Conservation (phyloP, 169 alveolate species). For the Cryptosporidium viatorum region DNA sequence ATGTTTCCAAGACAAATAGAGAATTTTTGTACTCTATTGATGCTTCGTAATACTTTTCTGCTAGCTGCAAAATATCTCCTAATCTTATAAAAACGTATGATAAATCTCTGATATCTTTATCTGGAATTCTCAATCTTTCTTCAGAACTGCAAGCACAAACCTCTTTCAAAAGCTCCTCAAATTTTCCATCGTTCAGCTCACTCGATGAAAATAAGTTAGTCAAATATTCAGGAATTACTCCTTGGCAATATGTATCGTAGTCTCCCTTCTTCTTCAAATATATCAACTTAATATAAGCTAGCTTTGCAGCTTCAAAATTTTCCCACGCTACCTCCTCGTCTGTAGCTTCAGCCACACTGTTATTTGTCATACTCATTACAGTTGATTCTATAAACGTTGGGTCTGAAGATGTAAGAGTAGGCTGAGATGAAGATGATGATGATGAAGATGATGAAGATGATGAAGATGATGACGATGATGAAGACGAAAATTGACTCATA, state of each 20-base stretch:
- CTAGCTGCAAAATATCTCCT: slow-evolving; percentile 63
- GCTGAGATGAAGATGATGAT: background rate
- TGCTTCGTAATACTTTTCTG: slow-evolving; percentile 65
- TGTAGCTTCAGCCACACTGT: slow-evolving; percentile 4
- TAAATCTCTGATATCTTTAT: slow-evolving; percentile 57
- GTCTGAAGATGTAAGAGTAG: background rate
- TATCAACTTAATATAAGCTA: slow-evolving; percentile 58
- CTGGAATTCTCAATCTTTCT: slow-evolving; percentile 42
- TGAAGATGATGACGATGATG: slow-evolving; percentile 1
- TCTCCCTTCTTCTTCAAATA: slow-evolving; percentile 28
- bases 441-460: slow-evolving; percentile 22
- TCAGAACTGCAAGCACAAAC: slow-evolving; percentile 12
- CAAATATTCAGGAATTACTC: slow-evolving; percentile 70
- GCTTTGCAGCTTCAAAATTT: slow-evolving; percentile 71
- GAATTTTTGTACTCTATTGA: slow-evolving; percentile 54
- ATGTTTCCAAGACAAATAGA: slow-evolving; percentile 42
- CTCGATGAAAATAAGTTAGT: slow-evolving; percentile 13
- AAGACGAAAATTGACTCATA: background rate
- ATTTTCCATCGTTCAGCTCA: slow-evolving; percentile 25
- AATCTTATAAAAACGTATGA: slow-evolving; percentile 56
- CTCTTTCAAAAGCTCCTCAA: slow-evolving; percentile 33
- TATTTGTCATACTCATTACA: background rate
- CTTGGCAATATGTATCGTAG: slow-evolving; percentile 43
- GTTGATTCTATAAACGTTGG: background rate
- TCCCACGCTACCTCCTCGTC: slow-evolving; percentile 75